These are phyloP conservation scores for Tricholoma saponaceum DNA, from an alignment of 768 basidiomycete species.

Conservation along the genomic window DNA sequence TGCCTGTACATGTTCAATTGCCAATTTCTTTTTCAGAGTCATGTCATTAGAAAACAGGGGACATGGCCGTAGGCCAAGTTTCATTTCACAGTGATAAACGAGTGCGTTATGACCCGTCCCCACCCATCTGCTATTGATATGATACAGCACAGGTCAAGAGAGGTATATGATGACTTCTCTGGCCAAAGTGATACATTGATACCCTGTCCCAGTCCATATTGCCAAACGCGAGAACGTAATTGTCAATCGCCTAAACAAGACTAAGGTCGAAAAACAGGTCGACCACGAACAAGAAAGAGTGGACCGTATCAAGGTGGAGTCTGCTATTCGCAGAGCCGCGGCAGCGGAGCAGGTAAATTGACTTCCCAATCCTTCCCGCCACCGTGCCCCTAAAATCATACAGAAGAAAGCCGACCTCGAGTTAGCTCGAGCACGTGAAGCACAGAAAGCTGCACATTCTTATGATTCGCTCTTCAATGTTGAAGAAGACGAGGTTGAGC, in stretches of 20 bases:
- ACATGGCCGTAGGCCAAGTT: constrained; percentile 96
- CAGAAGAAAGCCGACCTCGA: constrained; percentile 81
- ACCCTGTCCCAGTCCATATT: constrained; percentile 56
- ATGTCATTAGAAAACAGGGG: constrained; percentile 80
- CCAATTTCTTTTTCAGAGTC: neutral
- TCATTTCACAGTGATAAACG: constrained; percentile 90
- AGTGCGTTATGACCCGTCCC: constrained; percentile 35
- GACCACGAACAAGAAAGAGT: constrained; percentile 89
- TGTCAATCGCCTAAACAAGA: constrained; percentile 92
- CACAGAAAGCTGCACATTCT: constrained; percentile 82
- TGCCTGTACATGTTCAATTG: neutral
- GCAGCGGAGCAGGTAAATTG: constrained; percentile 62
- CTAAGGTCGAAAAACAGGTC: constrained; percentile 77
- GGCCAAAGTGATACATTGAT: neutral
- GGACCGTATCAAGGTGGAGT: constrained; percentile 78
- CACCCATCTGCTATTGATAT: neutral
- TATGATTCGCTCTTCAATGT: constrained; percentile 79
- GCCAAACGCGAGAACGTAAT: constrained; percentile 80
- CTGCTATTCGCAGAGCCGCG: constrained; percentile 52
- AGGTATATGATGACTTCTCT: constrained; percentile 34
- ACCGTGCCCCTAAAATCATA: neutral
- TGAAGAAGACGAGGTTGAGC: constrained; percentile 50
- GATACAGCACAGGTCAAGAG: constrained; percentile 62
- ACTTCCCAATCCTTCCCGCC: neutral
- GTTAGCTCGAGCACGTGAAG: constrained; percentile 71